Evolutionary conservation across 2,329 filamentous ascomycete genomes (phyloP).

Genomic region (Dothistroma pini): DNA sequence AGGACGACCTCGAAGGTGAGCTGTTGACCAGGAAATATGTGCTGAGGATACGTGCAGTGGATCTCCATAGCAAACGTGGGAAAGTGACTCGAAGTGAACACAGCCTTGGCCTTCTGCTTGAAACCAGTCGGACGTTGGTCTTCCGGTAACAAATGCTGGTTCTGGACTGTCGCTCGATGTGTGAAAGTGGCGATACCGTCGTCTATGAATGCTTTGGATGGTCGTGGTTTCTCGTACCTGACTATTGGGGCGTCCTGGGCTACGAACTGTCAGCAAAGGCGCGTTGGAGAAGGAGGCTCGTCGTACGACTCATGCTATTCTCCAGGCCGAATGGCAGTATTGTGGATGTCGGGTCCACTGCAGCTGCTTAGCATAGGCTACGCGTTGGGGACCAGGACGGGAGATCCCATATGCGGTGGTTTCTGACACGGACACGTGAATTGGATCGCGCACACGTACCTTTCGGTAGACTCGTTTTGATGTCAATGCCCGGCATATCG

Average conservation of each 20-base stretch:
- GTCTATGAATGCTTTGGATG: slow-evolving; percentile 5
- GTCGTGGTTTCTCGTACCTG: slow-evolving; percentile 1
- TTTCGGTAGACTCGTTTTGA: slow-evolving; percentile 10
- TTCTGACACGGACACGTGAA: background rate
- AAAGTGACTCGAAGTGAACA: slow-evolving; percentile 21
- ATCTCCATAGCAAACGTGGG: slow-evolving; percentile 22
- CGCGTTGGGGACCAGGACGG: no score
- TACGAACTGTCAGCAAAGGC: background rate
- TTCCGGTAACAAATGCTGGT: slow-evolving; percentile 22
- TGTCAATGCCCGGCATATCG: slow-evolving; percentile 21
- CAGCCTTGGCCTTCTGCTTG: slow-evolving; percentile 23
- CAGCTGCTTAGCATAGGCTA: background rate
- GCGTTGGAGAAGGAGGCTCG: background rate
- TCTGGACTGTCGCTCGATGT: slow-evolving; percentile 17
- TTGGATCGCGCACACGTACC: background rate
- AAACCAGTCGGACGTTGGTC: slow-evolving; percentile 20
- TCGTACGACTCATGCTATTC: background rate
- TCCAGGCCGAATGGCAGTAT: background rate
- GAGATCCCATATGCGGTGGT: no score
- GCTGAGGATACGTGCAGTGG: slow-evolving; percentile 15
- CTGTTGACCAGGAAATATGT: slow-evolving; percentile 18
- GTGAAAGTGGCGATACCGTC: slow-evolving; percentile 7
- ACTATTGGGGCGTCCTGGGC: background rate
- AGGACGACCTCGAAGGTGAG: slow-evolving; percentile 17
- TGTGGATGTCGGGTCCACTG: slow-evolving; percentile 6